Percentiles rank a stretch among this genome's conserved stretches.
These are phyloP conservation scores for Echites panduratus DNA, from an alignment of 257 asterid genomes.

Conservation along the genomic window DNA sequence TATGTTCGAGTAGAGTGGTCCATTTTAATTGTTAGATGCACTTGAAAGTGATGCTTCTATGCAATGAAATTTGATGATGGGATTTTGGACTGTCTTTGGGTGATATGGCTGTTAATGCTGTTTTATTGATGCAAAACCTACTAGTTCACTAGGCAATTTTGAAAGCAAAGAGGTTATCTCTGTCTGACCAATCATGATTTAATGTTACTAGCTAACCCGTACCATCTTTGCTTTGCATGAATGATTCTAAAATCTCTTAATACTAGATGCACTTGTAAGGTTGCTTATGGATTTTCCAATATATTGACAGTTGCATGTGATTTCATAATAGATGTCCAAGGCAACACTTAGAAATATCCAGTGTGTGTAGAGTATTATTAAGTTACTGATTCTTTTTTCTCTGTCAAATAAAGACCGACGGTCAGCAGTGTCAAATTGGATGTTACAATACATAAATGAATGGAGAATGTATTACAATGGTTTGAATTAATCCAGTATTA, in stretches of 20 bases:
- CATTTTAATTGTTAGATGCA: neutral
- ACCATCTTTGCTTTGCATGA: neutral
- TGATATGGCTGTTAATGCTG: neutral
- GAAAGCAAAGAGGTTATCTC: neutral
- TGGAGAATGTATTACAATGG: neutral
- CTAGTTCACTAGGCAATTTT: neutral
- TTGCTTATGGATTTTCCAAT: neutral
- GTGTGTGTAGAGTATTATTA: neutral
- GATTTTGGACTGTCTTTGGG: neutral
- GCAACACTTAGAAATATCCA: neutral
- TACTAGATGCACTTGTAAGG: neutral
- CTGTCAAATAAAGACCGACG: neutral
- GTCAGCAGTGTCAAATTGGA: neutral
- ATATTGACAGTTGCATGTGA: neutral
- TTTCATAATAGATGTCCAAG: neutral
- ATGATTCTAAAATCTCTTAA: neutral
- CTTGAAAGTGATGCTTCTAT: neutral
- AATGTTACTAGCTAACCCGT: neutral
- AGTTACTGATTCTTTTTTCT: neutral
- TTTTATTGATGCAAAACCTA: neutral
- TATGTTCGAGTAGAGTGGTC: neutral
- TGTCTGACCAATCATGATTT: neutral
- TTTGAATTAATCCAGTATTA: neutral
- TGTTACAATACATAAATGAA: neutral
- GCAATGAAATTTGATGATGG: neutral